These are phyloP conservation scores for Albifimbria verrucaria DNA, from an alignment of 2,329 filamentous ascomycete species.

Conservation along the genomic window DNA sequence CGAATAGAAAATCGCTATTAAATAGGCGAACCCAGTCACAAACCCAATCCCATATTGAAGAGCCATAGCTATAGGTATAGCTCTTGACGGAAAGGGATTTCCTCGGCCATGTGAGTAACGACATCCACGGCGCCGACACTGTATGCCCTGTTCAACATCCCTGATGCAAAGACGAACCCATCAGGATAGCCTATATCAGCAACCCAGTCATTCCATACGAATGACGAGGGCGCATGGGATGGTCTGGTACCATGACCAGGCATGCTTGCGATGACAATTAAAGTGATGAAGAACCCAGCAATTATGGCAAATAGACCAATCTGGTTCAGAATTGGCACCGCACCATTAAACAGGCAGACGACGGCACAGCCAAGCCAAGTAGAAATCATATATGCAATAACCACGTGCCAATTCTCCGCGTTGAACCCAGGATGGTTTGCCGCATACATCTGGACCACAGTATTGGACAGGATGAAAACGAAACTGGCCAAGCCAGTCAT, in stretches of 20 bases:
- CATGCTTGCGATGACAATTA: conserved; percentile 55
- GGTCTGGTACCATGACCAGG: conserved; percentile 25
- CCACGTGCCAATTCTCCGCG: conserved; percentile 38
- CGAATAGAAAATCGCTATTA: conserved; percentile 54
- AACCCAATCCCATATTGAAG: conserved; percentile 50
- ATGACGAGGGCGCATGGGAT: conserved; percentile 27
- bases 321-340: conserved; percentile 50
- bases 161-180: conserved; percentile 38
- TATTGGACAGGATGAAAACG: conserved; percentile 37
- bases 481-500: conserved; percentile 36
- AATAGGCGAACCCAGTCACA: conserved; percentile 48
- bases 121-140: conserved; percentile 65
- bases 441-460: conserved; percentile 40
- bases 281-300: conserved; percentile 30
- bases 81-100: conserved; percentile 52
- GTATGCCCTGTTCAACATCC: conserved; percentile 63
- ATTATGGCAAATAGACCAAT: conserved; percentile 49
- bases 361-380: conserved; percentile 35
- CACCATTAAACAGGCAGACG: conserved; percentile 53
- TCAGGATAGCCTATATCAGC: conserved; percentile 36
- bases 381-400: conserved; percentile 36
- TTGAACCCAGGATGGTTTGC: conserved; percentile 35
- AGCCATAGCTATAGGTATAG: conserved; percentile 51
- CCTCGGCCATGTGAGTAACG: conserved; percentile 62
- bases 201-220: conserved; percentile 39